These are phyloP conservation scores for Periglandula ipomoeae DNA, from an alignment of 2,329 filamentous ascomycete genomes.

Conservation along the genomic window DNA sequence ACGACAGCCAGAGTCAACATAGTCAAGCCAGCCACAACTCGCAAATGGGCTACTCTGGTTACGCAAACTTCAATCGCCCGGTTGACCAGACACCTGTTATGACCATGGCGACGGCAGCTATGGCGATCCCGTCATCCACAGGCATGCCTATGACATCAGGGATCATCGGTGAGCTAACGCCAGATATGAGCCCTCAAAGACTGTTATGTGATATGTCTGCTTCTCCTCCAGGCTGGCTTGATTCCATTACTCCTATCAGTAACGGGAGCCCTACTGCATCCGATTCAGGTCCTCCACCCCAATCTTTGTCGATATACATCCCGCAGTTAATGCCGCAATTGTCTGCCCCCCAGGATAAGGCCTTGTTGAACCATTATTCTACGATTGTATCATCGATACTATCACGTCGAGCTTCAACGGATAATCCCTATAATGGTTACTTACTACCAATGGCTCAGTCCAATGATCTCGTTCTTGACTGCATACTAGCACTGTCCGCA, in stretches of 20 bases:
- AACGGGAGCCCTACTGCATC: constrained; percentile 15
- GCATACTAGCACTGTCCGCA: constrained; percentile 22
- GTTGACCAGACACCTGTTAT: constrained; percentile 5
- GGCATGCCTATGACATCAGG: constrained; percentile 5
- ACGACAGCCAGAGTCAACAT: constrained; percentile 10
- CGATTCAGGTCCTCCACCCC: constrained; percentile 8
- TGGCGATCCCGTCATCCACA: constrained; percentile 5
- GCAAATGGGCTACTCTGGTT: not conserved
- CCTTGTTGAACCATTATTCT: constrained; percentile 25
- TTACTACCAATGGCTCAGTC: constrained; percentile 23
- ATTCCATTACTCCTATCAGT: constrained; percentile 16
- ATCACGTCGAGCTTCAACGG: constrained; percentile 18
- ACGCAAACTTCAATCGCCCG: constrained; percentile 4
- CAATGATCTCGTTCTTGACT: constrained; percentile 24
- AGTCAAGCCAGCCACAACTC: constrained; percentile 5
- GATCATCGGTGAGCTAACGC: constrained; percentile 8
- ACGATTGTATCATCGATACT: constrained; percentile 24
- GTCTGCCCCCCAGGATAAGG: constrained; percentile 19
- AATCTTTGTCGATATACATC: constrained; percentile 19
- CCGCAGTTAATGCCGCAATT: constrained; percentile 22
- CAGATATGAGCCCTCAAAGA: constrained; percentile 12
- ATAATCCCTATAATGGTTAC: constrained; percentile 23
- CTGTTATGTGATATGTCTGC: constrained; percentile 15
- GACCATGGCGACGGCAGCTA: constrained; percentile 6
- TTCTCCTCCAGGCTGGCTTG: constrained; percentile 16